Evolutionary conservation across 306 rosid species (phyloP).

Genomic region (Macrotyloma uniflorum): DNA sequence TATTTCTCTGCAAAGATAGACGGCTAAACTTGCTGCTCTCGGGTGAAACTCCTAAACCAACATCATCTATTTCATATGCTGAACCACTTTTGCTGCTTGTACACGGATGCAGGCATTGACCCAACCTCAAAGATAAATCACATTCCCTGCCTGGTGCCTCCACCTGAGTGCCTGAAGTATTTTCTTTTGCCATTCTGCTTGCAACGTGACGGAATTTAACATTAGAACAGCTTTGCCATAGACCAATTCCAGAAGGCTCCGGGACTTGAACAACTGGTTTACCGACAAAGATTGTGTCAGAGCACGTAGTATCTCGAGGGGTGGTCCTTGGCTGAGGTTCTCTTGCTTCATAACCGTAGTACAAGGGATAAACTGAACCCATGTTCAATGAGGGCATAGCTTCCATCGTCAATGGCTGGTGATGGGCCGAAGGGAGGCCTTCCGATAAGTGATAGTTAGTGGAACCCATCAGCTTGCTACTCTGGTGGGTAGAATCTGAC

Average conservation of each 20-base stretch:
- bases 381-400: conserved; percentile 49
- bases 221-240: conserved; percentile 42
- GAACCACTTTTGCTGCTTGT: conserved; percentile 51
- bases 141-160: conserved; percentile 57
- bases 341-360: conserved; percentile 59
- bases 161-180: conserved; percentile 48
- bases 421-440: conserved; percentile 49
- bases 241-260: conserved; percentile 58
- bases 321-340: conserved; percentile 47
- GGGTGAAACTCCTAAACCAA: conserved; percentile 57
- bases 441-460: conserved; percentile 57
- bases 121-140: conserved; percentile 87
- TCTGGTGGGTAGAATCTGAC: conserved; percentile 57
- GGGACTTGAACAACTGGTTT: conserved; percentile 62
- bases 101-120: conserved; percentile 55
- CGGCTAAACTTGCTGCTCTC: conserved; percentile 57
- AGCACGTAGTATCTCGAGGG: conserved; percentile 44
- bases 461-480: conserved; percentile 46
- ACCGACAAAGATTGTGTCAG: conserved; percentile 64
- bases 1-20: conserved; percentile 45
- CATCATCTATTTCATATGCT: conserved; percentile 58
- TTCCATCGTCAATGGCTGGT: conserved; percentile 54
- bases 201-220: conserved; percentile 49
- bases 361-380: conserved; percentile 93
- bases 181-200: conserved; percentile 41